Percentiles rank a stretch among this genome's conserved stretches.
phyloP scores from a whole-genome alignment of 805 yeast species.

The Saccharomyces eubayanus region DNA sequence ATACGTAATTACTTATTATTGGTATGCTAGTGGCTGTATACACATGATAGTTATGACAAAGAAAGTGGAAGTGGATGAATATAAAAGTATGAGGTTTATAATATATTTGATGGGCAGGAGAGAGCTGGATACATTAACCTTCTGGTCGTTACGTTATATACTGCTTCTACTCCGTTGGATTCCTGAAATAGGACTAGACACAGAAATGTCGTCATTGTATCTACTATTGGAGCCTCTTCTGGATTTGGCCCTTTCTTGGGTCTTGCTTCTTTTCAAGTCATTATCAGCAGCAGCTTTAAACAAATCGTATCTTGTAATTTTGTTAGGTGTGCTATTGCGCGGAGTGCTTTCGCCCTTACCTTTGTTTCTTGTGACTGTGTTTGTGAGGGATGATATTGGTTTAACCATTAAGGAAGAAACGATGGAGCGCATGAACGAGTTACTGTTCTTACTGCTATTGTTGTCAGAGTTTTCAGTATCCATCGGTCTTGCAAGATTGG shows the following conservation, averaged over 20 bases:
- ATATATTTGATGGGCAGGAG: background rate
- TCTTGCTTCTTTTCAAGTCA: conserved; percentile 1
- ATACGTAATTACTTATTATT: background rate
- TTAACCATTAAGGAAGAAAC: background rate
- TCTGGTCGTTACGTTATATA: background rate
- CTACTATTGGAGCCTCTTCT: conserved; percentile 1
- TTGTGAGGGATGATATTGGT: conserved; percentile 3
- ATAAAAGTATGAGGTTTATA: background rate
- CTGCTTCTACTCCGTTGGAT: background rate
- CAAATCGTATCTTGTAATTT: conserved; percentile 20
- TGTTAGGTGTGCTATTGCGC: background rate
- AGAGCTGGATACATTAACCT: background rate
- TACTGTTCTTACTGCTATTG: background rate
- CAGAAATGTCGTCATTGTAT: background rate
- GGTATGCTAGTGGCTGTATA: background rate
- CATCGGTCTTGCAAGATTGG: background rate
- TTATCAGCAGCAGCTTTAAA: conserved; percentile 13
- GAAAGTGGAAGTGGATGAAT: background rate
- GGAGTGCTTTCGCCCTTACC: background rate
- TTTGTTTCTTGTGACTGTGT: background rate
- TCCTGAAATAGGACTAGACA: background rate
- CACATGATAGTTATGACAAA: background rate
- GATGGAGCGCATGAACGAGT: background rate
- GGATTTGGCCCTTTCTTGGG: background rate
- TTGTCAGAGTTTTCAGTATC: background rate